phyloP scores from a whole-genome alignment of 2,329 filamentous ascomycete species.

The Aspergillus aculeatinus region DNA sequence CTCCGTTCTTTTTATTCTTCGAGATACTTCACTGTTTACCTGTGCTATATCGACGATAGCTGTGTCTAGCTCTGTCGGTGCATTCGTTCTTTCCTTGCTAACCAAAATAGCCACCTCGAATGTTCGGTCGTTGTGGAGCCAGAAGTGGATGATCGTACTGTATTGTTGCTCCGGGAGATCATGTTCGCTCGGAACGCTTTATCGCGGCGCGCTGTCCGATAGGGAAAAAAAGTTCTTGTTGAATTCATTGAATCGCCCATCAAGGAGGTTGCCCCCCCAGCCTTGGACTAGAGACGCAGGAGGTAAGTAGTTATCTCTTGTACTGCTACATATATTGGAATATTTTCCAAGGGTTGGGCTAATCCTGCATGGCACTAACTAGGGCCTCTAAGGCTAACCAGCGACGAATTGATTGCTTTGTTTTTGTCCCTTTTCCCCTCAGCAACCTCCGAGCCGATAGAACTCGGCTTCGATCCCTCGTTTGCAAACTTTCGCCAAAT shows the following conservation, averaged over 20 bases:
- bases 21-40: background rate
- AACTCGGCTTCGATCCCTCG: background rate
- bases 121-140: background rate
- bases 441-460: background rate
- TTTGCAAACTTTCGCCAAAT: background rate
- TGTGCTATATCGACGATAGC: background rate
- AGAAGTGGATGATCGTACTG: background rate
- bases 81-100: background rate
- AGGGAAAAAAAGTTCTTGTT: constrained; percentile 11
- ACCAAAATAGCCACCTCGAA: background rate
- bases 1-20: too few species aligned
- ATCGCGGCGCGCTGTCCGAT: constrained; percentile 1
- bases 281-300: background rate
- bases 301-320: background rate
- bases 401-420: background rate
- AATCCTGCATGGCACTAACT: background rate
- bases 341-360: background rate
- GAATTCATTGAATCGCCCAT: background rate
- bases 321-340: background rate
- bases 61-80: background rate
- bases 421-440: background rate
- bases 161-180: constrained; percentile 9
- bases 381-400: background rate
- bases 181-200: constrained; percentile 7
- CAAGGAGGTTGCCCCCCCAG: background rate